phyloP scores from a whole-genome alignment of 2,329 filamentous ascomycete species.

The Drechslera avenae region DNA sequence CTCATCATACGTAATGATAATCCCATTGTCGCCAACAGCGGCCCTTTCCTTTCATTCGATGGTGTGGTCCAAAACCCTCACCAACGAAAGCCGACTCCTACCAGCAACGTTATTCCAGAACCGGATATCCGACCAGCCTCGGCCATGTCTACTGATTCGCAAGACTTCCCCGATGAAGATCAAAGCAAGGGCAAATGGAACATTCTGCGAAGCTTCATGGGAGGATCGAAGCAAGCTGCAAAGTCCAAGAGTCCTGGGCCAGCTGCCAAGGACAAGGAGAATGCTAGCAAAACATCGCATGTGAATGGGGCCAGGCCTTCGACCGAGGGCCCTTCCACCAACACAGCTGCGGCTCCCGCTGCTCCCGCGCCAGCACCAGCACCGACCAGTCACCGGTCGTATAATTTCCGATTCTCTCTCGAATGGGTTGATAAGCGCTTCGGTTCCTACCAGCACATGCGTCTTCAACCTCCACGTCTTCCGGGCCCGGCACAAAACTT shows the following conservation, averaged over 20 bases:
- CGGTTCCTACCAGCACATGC: conserved; percentile 64
- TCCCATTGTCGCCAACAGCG: conserved; percentile 57
- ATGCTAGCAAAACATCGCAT: conserved; percentile 15
- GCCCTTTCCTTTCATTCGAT: conserved; percentile 67
- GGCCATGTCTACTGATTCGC: conserved; percentile 36
- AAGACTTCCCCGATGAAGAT: conserved; percentile 44
- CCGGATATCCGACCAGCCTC: conserved; percentile 37
- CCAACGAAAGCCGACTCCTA: conserved; percentile 41
- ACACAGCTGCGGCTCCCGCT: conserved; percentile 15
- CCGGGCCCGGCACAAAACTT: conserved; percentile 72
- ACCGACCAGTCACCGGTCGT: conserved; percentile 61
- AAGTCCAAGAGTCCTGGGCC: conserved; percentile 48
- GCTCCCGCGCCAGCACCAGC: conserved; percentile 45
- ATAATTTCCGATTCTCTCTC: conserved; percentile 75
- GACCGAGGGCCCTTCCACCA: conserved; percentile 6
- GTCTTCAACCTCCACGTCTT: conserved; percentile 69
- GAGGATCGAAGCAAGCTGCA: conserved; percentile 50
- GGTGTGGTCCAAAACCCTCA: conserved; percentile 55
- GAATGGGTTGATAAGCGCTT: conserved; percentile 66
- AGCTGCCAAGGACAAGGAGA: conserved; percentile 33
- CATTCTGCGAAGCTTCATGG: conserved; percentile 67
- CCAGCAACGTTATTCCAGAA: conserved; percentile 28
- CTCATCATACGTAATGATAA: conserved; percentile 87
- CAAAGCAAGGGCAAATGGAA: conserved; percentile 64
- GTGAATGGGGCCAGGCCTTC: conserved; percentile 12